These are phyloP conservation scores for Tillandsia leiboldiana DNA, from an alignment of 176 grass and related monocot species.

Conservation along the genomic window DNA sequence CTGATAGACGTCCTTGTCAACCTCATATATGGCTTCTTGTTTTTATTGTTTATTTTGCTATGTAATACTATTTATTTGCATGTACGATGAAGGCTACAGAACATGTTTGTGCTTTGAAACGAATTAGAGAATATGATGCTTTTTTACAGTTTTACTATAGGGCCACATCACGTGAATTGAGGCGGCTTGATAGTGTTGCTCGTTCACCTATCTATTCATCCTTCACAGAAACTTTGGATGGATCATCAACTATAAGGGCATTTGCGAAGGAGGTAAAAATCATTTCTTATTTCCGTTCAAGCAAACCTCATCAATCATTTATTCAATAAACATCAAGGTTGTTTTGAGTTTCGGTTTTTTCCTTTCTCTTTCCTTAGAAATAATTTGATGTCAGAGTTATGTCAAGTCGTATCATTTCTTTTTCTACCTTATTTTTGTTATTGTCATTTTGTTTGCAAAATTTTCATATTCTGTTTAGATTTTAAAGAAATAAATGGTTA, in stretches of 20 bases:
- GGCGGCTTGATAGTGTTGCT: slow-evolving; percentile 84
- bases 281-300: neutral
- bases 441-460: too few species aligned
- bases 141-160: slow-evolving; percentile 80
- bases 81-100: too few species aligned
- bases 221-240: slow-evolving; percentile 87
- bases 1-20: too few species aligned
- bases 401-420: too few species aligned
- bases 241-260: slow-evolving; percentile 89
- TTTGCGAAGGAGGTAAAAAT: slow-evolving; percentile 64
- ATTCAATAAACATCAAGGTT: neutral
- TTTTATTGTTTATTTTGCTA: too few species aligned
- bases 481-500: too few species aligned
- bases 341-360: neutral
- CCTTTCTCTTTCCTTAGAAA: too few species aligned
- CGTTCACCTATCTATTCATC: slow-evolving; percentile 97
- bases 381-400: too few species aligned
- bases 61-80: too few species aligned
- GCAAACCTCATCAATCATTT: neutral
- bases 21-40: too few species aligned
- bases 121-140: slow-evolving; percentile 20
- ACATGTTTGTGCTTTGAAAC: neutral
- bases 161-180: slow-evolving; percentile 88
- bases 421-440: too few species aligned
- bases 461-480: too few species aligned